phyloP scores from a whole-genome alignment of 2,329 filamentous ascomycete species.

The Mycocentrospora acerina region DNA sequence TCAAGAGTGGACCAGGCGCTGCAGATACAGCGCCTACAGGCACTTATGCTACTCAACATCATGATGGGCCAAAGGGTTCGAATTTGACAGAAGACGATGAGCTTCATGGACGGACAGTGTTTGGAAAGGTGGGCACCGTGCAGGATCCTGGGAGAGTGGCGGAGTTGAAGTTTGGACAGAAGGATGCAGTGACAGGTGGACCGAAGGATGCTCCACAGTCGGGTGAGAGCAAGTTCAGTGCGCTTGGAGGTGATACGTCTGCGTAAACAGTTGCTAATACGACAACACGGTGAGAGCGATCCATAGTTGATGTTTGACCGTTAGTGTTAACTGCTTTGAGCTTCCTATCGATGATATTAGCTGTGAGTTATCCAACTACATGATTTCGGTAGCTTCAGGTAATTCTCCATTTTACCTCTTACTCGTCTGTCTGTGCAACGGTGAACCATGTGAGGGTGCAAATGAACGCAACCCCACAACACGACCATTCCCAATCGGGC shows the following conservation, averaged over 20 bases:
- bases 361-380: too few species aligned
- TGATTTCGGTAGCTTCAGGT: too few species aligned
- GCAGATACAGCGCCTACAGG: conserved; percentile 17
- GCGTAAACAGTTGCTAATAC: conserved; percentile 3
- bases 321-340: too few species aligned
- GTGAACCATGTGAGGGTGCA: too few species aligned
- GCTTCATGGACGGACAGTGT: conserved; percentile 22
- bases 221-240: conserved; percentile 27
- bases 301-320: too few species aligned
- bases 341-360: too few species aligned
- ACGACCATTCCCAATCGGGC: conserved; percentile 15
- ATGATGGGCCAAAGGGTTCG: conserved; percentile 49
- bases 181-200: conserved; percentile 32
- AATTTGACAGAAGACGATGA: conserved; percentile 51
- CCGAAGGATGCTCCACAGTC: conserved; percentile 16
- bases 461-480: too few species aligned
- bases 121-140: conserved; percentile 53
- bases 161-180: conserved; percentile 40
- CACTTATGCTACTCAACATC: conserved; percentile 7
- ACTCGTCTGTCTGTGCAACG: too few species aligned
- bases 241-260: conserved; percentile 7
- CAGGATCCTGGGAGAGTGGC: conserved; percentile 58
- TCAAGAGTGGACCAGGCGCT: conserved; percentile 32
- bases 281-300: not conserved
- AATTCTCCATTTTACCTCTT: too few species aligned